Conservation (phyloP, 2,329 filamentous ascomycete genomes). For the Fusarium luffae region DNA sequence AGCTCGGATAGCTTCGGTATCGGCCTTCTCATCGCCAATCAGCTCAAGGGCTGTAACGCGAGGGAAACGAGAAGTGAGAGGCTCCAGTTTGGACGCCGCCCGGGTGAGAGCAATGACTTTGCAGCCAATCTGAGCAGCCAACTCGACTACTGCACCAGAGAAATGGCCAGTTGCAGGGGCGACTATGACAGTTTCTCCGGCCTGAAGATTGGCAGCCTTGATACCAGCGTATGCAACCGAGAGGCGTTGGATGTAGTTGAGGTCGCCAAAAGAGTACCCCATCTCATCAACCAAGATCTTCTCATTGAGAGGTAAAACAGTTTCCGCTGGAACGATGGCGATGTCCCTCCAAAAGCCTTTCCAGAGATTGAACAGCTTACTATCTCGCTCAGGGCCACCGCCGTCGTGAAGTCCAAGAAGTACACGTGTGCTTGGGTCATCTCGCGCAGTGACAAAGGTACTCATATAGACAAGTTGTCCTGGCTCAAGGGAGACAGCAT, state of each 20-base stretch:
- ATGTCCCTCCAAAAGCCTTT: slow-evolving; percentile 30
- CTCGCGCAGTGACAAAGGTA: slow-evolving; percentile 18
- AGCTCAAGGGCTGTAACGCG: slow-evolving; percentile 13
- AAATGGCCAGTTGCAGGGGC: slow-evolving; percentile 35
- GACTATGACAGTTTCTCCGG: slow-evolving; percentile 27
- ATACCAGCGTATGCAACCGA: slow-evolving; percentile 31
- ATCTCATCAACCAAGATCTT: slow-evolving; percentile 1
- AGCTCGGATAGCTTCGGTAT: not conserved
- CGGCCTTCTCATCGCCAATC: slow-evolving; percentile 15
- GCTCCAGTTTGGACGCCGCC: slow-evolving; percentile 6
- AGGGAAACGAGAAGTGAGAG: slow-evolving; percentile 12
- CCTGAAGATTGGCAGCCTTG: not conserved
- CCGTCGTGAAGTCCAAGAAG: slow-evolving; percentile 26
- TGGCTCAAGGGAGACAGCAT: slow-evolving; percentile 12
- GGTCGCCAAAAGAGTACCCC: slow-evolving; percentile 29
- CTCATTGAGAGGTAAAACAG: slow-evolving; percentile 19
- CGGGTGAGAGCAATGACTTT: slow-evolving; percentile 33
- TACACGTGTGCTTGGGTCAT: slow-evolving; percentile 20
- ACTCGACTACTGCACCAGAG: slow-evolving; percentile 27
- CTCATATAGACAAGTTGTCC: slow-evolving; percentile 32
- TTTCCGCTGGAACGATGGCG: slow-evolving; percentile 12
- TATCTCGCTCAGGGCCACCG: not conserved
- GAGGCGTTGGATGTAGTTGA: slow-evolving; percentile 33
- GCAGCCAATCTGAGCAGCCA: slow-evolving; percentile 33
- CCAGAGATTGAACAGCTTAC: slow-evolving; percentile 28